phyloP scores from a whole-genome alignment of 2,329 filamentous ascomycete genomes.

The Xylaria sp. region DNA sequence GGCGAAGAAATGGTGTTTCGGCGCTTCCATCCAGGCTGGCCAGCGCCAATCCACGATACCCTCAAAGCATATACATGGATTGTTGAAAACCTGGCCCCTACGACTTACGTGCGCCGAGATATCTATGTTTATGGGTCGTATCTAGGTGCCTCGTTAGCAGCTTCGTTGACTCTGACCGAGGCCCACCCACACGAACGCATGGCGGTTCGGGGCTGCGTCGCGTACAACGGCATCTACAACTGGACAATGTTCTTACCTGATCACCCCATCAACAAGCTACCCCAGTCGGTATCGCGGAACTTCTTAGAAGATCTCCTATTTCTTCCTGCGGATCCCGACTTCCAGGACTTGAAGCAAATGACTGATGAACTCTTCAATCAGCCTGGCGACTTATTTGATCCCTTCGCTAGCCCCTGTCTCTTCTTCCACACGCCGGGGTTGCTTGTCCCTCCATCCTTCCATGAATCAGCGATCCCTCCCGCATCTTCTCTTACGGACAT shows the following conservation, averaged over 20 bases:
- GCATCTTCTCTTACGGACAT: slow-evolving; percentile 40
- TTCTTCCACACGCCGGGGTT: slow-evolving; percentile 67
- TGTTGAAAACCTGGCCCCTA: slow-evolving; percentile 56
- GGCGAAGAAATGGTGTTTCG: slow-evolving; percentile 2
- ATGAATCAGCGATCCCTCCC: slow-evolving; percentile 49
- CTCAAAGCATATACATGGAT: slow-evolving; percentile 66
- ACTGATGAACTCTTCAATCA: slow-evolving; percentile 58
- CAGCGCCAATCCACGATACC: slow-evolving; percentile 67
- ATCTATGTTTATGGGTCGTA: slow-evolving; percentile 67
- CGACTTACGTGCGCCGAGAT: slow-evolving; percentile 51
- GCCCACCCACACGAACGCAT: slow-evolving; percentile 56
- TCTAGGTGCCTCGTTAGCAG: slow-evolving; percentile 67
- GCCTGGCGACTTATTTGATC: slow-evolving; percentile 66
- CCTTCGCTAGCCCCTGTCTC: slow-evolving; percentile 68
- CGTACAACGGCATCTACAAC: slow-evolving; percentile 71
- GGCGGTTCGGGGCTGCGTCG: slow-evolving; percentile 64
- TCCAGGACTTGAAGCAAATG: slow-evolving; percentile 53
- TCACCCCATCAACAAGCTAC: slow-evolving; percentile 57
- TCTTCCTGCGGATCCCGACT: slow-evolving; percentile 48
- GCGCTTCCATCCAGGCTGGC: slow-evolving; percentile 59
- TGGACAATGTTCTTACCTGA: slow-evolving; percentile 70
- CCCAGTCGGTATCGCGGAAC: slow-evolving; percentile 32
- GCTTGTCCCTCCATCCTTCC: slow-evolving; percentile 58
- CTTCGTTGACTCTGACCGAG: slow-evolving; percentile 68
- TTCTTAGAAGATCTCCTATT: slow-evolving; percentile 40